A percentile compares a stretch with the other conserved stretches of the same genome.
phyloP scores from a whole-genome alignment of 352 stramenopile species.

The Aphanomyces stellatus region DNA sequence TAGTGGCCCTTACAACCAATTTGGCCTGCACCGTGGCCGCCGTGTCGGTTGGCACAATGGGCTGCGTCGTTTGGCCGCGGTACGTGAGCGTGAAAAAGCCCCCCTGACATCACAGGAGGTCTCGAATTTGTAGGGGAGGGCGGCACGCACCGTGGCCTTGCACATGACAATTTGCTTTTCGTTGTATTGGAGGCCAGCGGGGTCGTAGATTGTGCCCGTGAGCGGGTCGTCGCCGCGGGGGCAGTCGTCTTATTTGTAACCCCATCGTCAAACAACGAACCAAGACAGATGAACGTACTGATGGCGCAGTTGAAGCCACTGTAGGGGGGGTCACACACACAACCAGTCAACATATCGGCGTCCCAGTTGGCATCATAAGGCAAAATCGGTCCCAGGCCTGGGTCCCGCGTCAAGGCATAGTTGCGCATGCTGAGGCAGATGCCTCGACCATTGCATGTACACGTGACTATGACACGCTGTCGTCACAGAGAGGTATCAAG shows the following conservation, averaged over 20 bases:
- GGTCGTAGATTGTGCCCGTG: slow-evolving; percentile 57
- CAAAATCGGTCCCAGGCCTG: slow-evolving; percentile 36
- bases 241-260: slow-evolving; percentile 37
- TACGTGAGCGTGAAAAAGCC: slow-evolving; percentile 84
- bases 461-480: slow-evolving; percentile 35
- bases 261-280: not conserved
- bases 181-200: slow-evolving; percentile 54
- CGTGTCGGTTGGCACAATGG: slow-evolving; percentile 53
- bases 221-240: slow-evolving; percentile 80
- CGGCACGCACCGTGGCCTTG: slow-evolving; percentile 48
- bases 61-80: slow-evolving; percentile 55
- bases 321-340: slow-evolving; percentile 77
- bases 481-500: not conserved
- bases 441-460: slow-evolving; percentile 65
- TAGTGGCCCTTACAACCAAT: slow-evolving; percentile 22
- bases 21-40: slow-evolving; percentile 38
- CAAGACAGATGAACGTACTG: slow-evolving; percentile 20
- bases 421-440: slow-evolving; percentile 71
- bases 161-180: slow-evolving; percentile 58
- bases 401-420: slow-evolving; percentile 49
- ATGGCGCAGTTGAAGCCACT: slow-evolving; percentile 59
- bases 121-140: slow-evolving; percentile 26
- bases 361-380: slow-evolving; percentile 75
- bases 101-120: no score
- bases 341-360: slow-evolving; percentile 73